Evolutionary conservation across 2,329 filamentous ascomycete genomes (phyloP).

Genomic region (Ambrosiella beaveri): DNA sequence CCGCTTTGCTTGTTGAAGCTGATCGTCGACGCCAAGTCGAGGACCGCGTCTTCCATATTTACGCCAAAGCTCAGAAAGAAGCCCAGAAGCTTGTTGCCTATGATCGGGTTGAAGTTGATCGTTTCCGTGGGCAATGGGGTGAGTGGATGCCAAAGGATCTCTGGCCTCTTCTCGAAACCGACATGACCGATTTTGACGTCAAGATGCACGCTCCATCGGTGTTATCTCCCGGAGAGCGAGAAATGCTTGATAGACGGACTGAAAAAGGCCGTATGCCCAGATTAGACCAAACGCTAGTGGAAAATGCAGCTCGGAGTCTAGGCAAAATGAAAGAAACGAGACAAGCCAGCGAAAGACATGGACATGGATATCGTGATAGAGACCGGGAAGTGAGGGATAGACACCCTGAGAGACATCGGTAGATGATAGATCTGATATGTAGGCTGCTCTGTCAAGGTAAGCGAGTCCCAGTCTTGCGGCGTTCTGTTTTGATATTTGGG

Average conservation of each 20-base stretch:
- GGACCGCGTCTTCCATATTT: slow-evolving; percentile 54
- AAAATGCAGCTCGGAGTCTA: background rate
- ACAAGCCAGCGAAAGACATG: background rate
- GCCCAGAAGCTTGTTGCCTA: slow-evolving; percentile 58
- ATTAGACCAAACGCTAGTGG: slow-evolving; percentile 6
- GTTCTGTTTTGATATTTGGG: background rate
- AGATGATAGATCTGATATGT: background rate
- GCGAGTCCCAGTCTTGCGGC: background rate
- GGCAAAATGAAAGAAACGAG: background rate
- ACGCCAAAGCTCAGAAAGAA: slow-evolving; percentile 59
- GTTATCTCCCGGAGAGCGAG: background rate
- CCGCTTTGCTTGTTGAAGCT: slow-evolving; percentile 68
- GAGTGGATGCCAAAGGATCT: slow-evolving; percentile 77
- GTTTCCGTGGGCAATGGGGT: slow-evolving; percentile 66
- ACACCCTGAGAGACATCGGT: background rate
- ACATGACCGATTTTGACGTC: background rate
- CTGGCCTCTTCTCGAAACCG: slow-evolving; percentile 40
- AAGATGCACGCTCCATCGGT: background rate
- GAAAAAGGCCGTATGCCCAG: slow-evolving; percentile 5
- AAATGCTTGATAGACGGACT: background rate
- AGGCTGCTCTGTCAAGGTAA: background rate
- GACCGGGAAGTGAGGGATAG: background rate
- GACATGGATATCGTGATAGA: background rate
- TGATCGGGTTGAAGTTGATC: slow-evolving; percentile 56
- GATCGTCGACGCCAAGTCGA: slow-evolving; percentile 57